Conservation (phyloP, 345 rosid genomes). For the Corymbia maculata region DNA sequence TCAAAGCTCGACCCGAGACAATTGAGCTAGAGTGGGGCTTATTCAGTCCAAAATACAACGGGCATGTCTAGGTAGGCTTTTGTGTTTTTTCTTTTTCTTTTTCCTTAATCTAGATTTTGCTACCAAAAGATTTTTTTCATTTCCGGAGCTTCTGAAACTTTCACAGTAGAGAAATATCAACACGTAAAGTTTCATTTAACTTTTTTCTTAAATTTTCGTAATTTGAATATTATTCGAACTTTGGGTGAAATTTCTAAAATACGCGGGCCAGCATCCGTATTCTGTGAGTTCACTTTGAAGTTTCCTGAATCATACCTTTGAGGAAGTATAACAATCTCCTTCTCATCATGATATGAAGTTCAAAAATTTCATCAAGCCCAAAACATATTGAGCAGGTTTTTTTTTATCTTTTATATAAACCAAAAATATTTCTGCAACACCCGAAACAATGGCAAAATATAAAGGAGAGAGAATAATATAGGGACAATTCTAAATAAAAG, state of each 20-base stretch:
- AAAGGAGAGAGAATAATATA: background rate
- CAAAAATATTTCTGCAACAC: no score
- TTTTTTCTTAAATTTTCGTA: no score
- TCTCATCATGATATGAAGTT: background rate
- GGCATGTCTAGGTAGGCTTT: background rate
- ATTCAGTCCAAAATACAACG: background rate
- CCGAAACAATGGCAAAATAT: no score
- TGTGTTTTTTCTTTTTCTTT: no score
- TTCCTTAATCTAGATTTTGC: background rate
- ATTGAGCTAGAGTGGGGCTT: background rate
- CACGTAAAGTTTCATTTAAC: background rate
- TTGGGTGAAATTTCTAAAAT: background rate
- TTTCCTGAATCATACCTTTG: background rate
- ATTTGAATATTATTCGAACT: background rate
- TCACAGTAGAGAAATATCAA: no score
- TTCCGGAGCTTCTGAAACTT: background rate
- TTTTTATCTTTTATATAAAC: no score
- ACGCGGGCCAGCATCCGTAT: background rate
- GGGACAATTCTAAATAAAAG: background rate
- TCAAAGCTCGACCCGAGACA: background rate
- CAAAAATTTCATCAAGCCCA: background rate
- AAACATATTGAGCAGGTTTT: background rate
- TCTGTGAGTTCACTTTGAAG: background rate
- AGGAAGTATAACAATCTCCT: background rate
- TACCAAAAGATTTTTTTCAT: no score